Percentiles rank a stretch among this genome's conserved stretches.
phyloP scores from a whole-genome alignment of 2,329 filamentous ascomycete genomes.

The Tolypocladium pustulatum region DNA sequence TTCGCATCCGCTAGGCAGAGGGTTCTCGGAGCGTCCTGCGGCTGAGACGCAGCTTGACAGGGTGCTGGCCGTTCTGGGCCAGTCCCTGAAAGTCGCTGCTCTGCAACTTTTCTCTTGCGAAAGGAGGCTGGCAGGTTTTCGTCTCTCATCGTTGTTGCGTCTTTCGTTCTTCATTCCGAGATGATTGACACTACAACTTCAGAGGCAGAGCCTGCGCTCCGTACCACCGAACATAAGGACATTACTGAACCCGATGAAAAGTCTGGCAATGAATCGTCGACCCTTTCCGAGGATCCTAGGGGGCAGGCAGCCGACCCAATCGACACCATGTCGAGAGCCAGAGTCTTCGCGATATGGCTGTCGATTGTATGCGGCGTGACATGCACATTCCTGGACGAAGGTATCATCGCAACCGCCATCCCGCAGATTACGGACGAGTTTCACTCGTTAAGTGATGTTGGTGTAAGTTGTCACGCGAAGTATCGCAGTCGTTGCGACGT shows the following conservation, averaged over 20 bases:
- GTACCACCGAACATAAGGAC: background rate
- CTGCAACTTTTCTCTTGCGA: background rate
- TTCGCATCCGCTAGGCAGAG: background rate
- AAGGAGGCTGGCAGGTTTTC: background rate
- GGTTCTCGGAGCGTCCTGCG: background rate
- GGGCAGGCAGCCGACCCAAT: background rate
- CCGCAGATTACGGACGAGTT: slow-evolving; percentile 1
- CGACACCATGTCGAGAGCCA: background rate
- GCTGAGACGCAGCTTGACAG: background rate
- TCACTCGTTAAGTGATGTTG: background rate
- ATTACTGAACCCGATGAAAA: background rate
- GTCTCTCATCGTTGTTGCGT: background rate
- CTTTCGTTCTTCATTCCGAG: background rate
- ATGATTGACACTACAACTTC: background rate
- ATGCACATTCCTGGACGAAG: slow-evolving; percentile 2
- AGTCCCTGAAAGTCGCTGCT: background rate
- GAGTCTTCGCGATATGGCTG: background rate
- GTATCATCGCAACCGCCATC: slow-evolving; percentile 1
- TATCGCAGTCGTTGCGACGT: background rate
- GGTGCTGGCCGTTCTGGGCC: background rate
- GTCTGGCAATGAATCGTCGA: background rate
- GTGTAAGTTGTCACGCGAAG: background rate
- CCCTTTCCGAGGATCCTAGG: background rate
- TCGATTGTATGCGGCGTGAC: slow-evolving; percentile 1
- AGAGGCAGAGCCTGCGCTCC: background rate